Base-by-base conservation (phyloP, 257 asterid species). In the Solanum habrochaites region DNA sequence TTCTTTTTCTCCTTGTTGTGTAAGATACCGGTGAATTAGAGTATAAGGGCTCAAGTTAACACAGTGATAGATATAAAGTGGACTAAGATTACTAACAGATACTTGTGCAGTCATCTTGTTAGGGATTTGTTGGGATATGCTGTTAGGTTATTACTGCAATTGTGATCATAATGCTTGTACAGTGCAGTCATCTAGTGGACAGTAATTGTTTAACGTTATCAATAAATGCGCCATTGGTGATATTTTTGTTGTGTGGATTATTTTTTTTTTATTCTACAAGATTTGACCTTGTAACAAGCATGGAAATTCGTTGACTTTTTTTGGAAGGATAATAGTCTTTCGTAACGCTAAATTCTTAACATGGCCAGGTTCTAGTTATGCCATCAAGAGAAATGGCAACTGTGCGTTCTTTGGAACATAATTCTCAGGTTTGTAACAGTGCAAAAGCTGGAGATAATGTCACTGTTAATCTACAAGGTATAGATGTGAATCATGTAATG, bases 381-480 rank as follows among this genome's bases (percentile, higher is more conserved):
- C 99, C 98, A 85, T 93, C 95, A 78, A 87, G 95, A 90, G 94
- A 90, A 91, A 66, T 89, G 73, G 98, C 95, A 4, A 92, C 93
- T 37, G 97, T 91, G 64, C 98, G 95, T 71, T 93, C 94, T 20
- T 89, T 95, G 90, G 96, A 94, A 87, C 92, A 94, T 62, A 95
- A 94, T 83, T 91, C 98, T 58, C 90, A 90, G 88, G 89, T 77
- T 49, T 94, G 98, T 85, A 90, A 86, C 87, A 86, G 91, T 85
- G 98, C 98, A n/a, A 93, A 98, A 92, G 96, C 99, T 43, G 98
- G 99, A 45, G 99, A 97, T 89, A 94, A 94, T 83, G 97, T 94
- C 75, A 91, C 94, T 15, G 92, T 97, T 72, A 92, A 77, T 90
- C 91, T 97, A 87, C 98, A 92, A 91, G 98, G 98, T 60, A 91